These are phyloP conservation scores for Brassica carinata DNA, from an alignment of 345 rosid species.

Conservation along the genomic window DNA sequence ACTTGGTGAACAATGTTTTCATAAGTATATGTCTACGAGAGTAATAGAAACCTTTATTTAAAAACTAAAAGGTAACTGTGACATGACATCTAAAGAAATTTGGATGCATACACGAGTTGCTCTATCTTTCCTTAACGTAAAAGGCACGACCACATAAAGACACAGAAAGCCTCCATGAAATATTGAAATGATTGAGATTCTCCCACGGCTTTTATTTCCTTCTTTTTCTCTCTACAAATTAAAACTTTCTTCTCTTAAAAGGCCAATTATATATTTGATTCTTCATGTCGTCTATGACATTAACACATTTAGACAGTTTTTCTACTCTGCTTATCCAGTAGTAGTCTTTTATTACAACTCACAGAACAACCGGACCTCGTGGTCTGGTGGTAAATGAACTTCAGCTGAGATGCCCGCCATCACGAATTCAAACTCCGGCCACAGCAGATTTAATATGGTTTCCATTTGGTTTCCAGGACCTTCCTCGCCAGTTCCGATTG, in stretches of 20 bases:
- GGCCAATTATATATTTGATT: slow-evolving; percentile 5
- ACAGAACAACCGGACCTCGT: not conserved
- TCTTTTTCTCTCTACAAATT: slow-evolving; percentile 9
- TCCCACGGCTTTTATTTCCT: slow-evolving; percentile 17
- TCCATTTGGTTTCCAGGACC: no score
- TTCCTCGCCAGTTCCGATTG: no score
- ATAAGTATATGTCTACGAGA: slow-evolving; percentile 1
- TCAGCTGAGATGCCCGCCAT: no score
- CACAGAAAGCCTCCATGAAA: slow-evolving; percentile 28
- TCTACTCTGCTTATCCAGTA: not conserved
- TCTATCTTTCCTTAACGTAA: slow-evolving; percentile 39
- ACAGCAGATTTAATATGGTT: no score
- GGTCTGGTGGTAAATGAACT: no score
- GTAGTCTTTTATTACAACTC: not conserved
- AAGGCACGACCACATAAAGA: slow-evolving; percentile 38
- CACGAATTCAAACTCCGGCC: no score
- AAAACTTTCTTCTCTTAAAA: not conserved
- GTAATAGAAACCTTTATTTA: not conserved
- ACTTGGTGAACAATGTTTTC: not conserved
- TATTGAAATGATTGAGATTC: slow-evolving; percentile 41
- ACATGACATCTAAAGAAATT: slow-evolving; percentile 27
- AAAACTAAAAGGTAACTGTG: not conserved
- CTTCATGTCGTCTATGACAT: not conserved
- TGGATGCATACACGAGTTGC: slow-evolving; percentile 42
- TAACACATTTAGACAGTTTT: not conserved